Evolutionary conservation across 495 filamentous ascomycete genomes (phyloP), one percentile per base, ranked within the genome.

Genomic region (Aspergillus coremiiformis): DNA sequence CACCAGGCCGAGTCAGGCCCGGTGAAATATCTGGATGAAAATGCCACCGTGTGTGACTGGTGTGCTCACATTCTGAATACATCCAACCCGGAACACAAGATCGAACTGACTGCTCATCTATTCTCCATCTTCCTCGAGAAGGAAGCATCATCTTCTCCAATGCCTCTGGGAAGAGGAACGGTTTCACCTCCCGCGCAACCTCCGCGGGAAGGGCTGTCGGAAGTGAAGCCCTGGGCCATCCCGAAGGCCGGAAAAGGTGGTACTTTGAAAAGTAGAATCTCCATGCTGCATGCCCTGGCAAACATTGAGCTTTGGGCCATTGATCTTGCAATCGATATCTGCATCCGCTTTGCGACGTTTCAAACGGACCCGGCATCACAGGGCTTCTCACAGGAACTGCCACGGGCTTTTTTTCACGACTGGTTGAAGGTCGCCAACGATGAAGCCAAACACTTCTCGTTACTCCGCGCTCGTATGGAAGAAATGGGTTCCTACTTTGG

Each of bases 221-320:
- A 66, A 15, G 66, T 79, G 30, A 60, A 67, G 27, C 70, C 73
- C 5, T 61, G 69, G 24, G 60, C 58, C n/a, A 75, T 73, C 67
- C 76, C 72, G 10, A 67, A 62, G 7, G 56, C 67, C 5, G 67
- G 74, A 35, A 63, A 65, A 17, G 76, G 74, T 22, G 76, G 76
- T 5, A 73, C 66, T 7, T 37, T 74, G 29, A 79, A 73, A 56
- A 78, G 74, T 47, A 64, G 76, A 39, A 71, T 78, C 26, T 61
- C 71, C 21, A 77, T 79, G 73, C 68, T 79, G 3, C 76, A 79
- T 35, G 74, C 76, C 0, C 55, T 79, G 21, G 76, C 76, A 11
- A 79, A 79, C 41, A 78, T 79, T 30, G 76, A 79, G 54, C 65
- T 72, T 10, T 79, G 76, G 76, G 76, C 76, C 1, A 79, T 79